Base-by-base conservation (phyloP, 495 filamentous ascomycete genomes). In the Xylaria acuta region DNA sequence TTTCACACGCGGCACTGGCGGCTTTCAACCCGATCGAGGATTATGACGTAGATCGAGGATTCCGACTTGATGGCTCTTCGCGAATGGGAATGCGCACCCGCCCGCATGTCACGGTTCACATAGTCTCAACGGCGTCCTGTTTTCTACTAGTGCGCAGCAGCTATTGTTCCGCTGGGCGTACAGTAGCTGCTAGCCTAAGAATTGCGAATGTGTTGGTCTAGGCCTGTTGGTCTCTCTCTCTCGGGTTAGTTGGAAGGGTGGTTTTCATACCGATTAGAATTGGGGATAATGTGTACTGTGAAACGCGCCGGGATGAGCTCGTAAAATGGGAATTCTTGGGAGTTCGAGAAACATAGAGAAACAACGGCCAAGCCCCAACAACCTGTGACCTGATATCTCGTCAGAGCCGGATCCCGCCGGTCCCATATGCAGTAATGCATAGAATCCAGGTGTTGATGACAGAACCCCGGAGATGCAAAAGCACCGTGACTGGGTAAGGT, bases 1-100 rank as follows among this genome's bases (percentile, higher is more conserved):
- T 60, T 43, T 41, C 38, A 20, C 36, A 27, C 41, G 16, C 59
- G 34, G 41, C 41, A n/a, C 22, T 64, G 43, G 60, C 60, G 63
- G 27, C 18, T 65, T 11, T 1, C 64, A 7, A 43, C 34, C 30
- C 34, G 65, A 67, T 67, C 65, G 65, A 56, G 47, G 49, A 67
- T 56, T 67, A 67, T 67, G 65, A 67, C 49, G 65, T 40, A 34
- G 38, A 67, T 67, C 65, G 65, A 41, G 40, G 34, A 54, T 67
- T 54, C 34, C 45, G 22, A 20, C 43, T 34, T 34, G 30, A n/a
- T 27, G 64, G 30, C 9, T 27, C 32, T 66, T 36, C 45, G 27
- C 64, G n/a, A 22, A 40, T 22, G 64, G 41, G 16, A 67, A 40
- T 9, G 5, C 14, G 65, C 49, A 34, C n/a, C 34, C 45, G 32